Base-by-base conservation (phyloP, 202 grass and related monocot genomes). In the Carex sylvatica region DNA sequence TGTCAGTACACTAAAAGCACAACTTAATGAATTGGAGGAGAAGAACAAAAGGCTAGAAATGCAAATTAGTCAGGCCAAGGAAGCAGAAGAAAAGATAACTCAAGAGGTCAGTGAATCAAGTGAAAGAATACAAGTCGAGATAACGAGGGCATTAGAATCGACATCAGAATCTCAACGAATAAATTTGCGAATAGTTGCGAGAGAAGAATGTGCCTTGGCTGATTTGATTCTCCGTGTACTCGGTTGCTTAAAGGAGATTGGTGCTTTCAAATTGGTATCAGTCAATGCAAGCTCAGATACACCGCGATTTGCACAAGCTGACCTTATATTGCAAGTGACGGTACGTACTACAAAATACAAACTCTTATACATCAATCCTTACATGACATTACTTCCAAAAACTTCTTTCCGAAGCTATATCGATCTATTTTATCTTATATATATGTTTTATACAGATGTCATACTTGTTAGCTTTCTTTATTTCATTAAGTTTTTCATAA, bases 41-140 rank as follows among this genome's bases (percentile, higher is more conserved):
- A 93, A 53, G 79, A 98, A 98, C 85, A 86, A 68, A 82, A 31
- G 46, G 69, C 86, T 98, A 2, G 92, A 98, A 28, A 75, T 81
- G 35, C 85, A 88, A 65, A 74, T 97, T 1, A 75, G 54, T 19
- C 33, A 5, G 19, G 4, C 28, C 30, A 26, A 31, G 64, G 61
- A 53, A 70, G 87, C 53, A 16, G 85, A 55, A 56, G 82, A 58
- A 24, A 55, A 15, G 36, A 11, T 11, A 70, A 33, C 63, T 35
- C 44, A 70, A 80, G 61, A 66, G 15, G 46, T 44, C 72, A 62
- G 31, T 38, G 86, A 74, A 82, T 67, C 84, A 3, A 74, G 70
- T 70, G 82, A 83, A 78, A 93, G 22, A 5, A 46, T 94, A 60
- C 61, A 88, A 22, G 61, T 94, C 2, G 65, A 91, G 6, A 82